phyloP scores from a whole-genome alignment of 768 basidiomycete genomes.

The Podaxis sp. region DNA sequence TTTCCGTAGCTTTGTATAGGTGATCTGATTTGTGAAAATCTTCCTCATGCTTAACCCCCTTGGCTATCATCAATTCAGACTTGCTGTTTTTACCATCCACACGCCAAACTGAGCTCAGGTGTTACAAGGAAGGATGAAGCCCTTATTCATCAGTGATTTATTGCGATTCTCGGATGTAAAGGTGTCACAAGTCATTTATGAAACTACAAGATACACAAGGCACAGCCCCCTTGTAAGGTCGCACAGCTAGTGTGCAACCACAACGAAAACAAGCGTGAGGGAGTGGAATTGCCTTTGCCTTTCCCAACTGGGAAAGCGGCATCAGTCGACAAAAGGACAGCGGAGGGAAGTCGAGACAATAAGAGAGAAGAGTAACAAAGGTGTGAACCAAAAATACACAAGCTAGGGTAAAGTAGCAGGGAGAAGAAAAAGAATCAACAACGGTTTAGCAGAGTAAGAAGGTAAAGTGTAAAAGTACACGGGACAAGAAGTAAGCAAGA shows the following conservation, averaged over 20 bases:
- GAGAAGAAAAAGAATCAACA: neutral
- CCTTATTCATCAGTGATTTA: slow-evolving; percentile 1
- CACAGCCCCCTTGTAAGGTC: slow-evolving; percentile 13
- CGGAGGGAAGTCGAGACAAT: slow-evolving; percentile 16
- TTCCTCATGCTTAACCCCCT: neutral
- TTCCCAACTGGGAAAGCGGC: slow-evolving; percentile 12
- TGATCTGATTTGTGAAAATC: neutral
- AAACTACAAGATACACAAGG: slow-evolving; percentile 10
- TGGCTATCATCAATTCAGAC: neutral
- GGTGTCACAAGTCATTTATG: slow-evolving; percentile 7
- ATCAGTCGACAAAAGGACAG: slow-evolving; percentile 9
- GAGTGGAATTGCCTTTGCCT: neutral
- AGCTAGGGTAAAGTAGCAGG: neutral
- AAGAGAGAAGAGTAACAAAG: slow-evolving; percentile 6
- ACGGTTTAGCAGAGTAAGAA: neutral
- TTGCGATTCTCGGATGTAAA: slow-evolving; percentile 8
- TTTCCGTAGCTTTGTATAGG: slow-evolving; percentile 3
- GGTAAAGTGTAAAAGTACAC: slow-evolving; percentile 11
- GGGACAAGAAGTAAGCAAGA: neutral
- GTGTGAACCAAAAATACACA: slow-evolving; percentile 13
- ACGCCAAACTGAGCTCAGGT: neutral
- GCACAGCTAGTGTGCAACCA: slow-evolving; percentile 5
- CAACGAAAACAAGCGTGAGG: neutral
- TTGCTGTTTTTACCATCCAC: neutral
- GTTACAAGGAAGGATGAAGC: neutral